Evolutionary conservation across 176 grass and related monocot species (phyloP).

Genomic region (Avena insularis): DNA sequence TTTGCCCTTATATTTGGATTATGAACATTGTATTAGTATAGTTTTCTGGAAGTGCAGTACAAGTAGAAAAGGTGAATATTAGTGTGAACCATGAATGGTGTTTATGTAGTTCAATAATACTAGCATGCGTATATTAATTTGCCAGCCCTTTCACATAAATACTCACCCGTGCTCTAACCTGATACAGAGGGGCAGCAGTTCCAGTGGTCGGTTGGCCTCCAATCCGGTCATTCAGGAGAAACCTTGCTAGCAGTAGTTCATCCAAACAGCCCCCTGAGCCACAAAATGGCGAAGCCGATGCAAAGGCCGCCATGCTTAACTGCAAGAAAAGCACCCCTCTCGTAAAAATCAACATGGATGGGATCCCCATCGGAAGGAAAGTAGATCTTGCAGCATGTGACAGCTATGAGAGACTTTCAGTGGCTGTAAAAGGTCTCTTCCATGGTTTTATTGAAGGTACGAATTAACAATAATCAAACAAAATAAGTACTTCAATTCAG

Average conservation of each 20-base stretch:
- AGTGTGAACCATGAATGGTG: neutral
- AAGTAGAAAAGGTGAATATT: slow-evolving; percentile 2
- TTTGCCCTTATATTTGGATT: slow-evolving; percentile 7
- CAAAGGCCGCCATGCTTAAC: slow-evolving; percentile 41
- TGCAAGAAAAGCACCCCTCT: slow-evolving; percentile 62
- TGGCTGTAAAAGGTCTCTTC: slow-evolving; percentile 79
- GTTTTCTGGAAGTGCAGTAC: neutral
- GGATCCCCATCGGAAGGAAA: slow-evolving; percentile 94
- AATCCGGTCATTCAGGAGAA: slow-evolving; percentile 81
- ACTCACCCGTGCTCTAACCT: slow-evolving; percentile 43
- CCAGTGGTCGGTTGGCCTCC: slow-evolving; percentile 97
- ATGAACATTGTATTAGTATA: neutral
- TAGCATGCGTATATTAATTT: slow-evolving; percentile 22
- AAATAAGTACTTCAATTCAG: slow-evolving; percentile 35
- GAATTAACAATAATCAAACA: slow-evolving; percentile 28
- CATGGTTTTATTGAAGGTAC: slow-evolving; percentile 83
- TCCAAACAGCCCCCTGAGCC: slow-evolving; percentile 55
- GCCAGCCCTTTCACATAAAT: neutral
- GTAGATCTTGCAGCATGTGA: slow-evolving; percentile 74
- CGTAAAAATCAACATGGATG: slow-evolving; percentile 99
- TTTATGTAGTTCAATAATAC: neutral
- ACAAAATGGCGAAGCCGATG: slow-evolving; percentile 43
- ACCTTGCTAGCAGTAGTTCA: slow-evolving; percentile 73
- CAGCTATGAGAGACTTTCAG: slow-evolving; percentile 69
- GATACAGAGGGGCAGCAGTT: slow-evolving; percentile 57